These are phyloP conservation scores for Wallemia mellicola DNA, from an alignment of 1,284 basidiomycete genomes.

Conservation along the genomic window DNA sequence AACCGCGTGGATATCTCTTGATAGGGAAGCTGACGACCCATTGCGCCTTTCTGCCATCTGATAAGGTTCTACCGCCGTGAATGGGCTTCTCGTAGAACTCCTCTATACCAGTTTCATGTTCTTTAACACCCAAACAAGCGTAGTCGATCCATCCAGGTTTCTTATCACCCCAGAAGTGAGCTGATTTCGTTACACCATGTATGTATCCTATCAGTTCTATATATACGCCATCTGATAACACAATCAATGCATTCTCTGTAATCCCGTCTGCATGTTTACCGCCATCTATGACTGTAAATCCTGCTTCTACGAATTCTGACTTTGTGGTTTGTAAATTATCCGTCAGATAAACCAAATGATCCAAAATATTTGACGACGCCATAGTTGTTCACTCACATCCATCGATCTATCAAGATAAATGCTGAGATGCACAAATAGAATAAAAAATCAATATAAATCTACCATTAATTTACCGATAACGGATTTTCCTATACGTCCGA, in stretches of 20 bases:
- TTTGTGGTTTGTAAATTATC: background rate
- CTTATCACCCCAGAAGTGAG: background rate
- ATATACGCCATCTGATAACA: background rate
- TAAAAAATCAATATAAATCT: constrained; percentile 21
- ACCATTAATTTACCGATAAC: constrained; percentile 65
- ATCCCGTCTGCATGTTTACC: background rate
- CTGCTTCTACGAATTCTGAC: background rate
- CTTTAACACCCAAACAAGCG: background rate
- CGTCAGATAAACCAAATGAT: background rate
- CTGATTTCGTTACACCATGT: background rate
- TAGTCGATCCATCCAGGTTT: background rate
- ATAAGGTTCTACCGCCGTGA: background rate
- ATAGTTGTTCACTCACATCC: background rate
- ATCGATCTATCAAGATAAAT: background rate
- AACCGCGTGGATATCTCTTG: background rate
- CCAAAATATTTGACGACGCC: background rate
- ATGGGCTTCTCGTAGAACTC: background rate
- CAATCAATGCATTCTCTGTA: background rate
- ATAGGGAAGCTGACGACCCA: background rate
- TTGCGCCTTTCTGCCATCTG: background rate
- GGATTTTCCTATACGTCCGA: constrained; percentile 40
- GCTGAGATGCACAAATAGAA: background rate
- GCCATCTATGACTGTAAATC: background rate
- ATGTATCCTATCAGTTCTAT: background rate
- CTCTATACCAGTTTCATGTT: background rate